Conservation (phyloP, 2,329 filamentous ascomycete species). For the Acrodontium crateriforme region DNA sequence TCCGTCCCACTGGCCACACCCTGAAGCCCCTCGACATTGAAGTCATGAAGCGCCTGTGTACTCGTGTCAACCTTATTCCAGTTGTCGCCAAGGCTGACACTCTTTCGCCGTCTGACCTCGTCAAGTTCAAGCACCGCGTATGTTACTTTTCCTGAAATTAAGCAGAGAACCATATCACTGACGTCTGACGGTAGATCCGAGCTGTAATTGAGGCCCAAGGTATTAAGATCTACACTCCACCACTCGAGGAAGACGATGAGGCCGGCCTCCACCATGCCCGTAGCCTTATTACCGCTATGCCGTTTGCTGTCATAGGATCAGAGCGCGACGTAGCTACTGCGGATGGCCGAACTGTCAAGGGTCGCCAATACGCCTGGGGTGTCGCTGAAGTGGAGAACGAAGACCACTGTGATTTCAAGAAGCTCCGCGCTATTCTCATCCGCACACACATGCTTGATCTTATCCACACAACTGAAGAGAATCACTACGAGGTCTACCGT, state of each 20-base stretch:
- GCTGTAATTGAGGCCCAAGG: slow-evolving; percentile 94
- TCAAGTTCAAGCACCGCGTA: slow-evolving; percentile 91
- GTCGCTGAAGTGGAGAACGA: slow-evolving; percentile 99
- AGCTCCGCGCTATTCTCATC: slow-evolving; percentile 96
- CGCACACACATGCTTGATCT: slow-evolving; percentile 95
- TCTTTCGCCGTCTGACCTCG: slow-evolving; percentile 78
- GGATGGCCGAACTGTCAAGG: slow-evolving; percentile 95
- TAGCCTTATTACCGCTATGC: slow-evolving; percentile 91
- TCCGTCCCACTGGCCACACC: slow-evolving; percentile 94
- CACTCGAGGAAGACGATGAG: slow-evolving; percentile 95
- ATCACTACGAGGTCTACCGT: slow-evolving; percentile 98
- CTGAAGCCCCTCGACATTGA: slow-evolving; percentile 98
- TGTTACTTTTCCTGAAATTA: slow-evolving; percentile 21
- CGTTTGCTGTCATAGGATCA: slow-evolving; percentile 95
- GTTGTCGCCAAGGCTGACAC: slow-evolving; percentile 99
- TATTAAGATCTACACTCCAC: slow-evolving; percentile 99
- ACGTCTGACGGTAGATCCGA: slow-evolving; percentile 53
- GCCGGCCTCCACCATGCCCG: slow-evolving; percentile 88
- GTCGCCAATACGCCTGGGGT: slow-evolving; percentile 97
- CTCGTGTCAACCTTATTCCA: slow-evolving; percentile 94
- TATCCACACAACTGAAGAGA: slow-evolving; percentile 98
- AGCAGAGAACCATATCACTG: slow-evolving; percentile 1
- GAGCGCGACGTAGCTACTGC: slow-evolving; percentile 98
- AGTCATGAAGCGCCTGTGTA: slow-evolving; percentile 98
- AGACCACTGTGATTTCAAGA: slow-evolving; percentile 99